A percentile compares a stretch with the other conserved stretches of the same genome.
Conservation (phyloP, 805 yeast genomes). For the Suhomyces sp. region DNA sequence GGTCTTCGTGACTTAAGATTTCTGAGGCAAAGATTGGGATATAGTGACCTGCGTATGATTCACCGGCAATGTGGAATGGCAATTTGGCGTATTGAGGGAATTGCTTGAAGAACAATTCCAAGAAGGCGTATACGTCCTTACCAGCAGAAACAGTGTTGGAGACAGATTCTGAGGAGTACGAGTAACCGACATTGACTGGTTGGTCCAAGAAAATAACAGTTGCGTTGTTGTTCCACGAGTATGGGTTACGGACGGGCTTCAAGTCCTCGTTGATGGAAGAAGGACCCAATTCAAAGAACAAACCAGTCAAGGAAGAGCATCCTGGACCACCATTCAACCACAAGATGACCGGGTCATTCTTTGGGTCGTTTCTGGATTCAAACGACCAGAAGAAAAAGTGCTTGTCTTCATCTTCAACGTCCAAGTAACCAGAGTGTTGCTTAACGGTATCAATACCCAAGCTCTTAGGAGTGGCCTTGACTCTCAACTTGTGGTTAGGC, state of each 20-base stretch:
- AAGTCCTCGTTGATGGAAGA: constrained; percentile 65
- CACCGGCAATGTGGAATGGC: constrained; percentile 88
- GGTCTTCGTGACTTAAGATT: constrained; percentile 65
- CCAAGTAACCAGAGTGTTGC: constrained; percentile 85
- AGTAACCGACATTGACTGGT: constrained; percentile 91
- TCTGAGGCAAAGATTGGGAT: constrained; percentile 87
- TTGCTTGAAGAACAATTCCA: constrained; percentile 77
- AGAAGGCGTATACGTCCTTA: constrained; percentile 79
- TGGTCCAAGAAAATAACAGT: constrained; percentile 89
- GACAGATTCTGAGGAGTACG: constrained; percentile 67
- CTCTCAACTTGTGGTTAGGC: constrained; percentile 58
- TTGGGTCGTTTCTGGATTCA: constrained; percentile 86
- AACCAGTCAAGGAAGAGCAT: constrained; percentile 86
- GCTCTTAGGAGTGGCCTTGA: constrained; percentile 55
- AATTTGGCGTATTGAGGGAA: constrained; percentile 67
- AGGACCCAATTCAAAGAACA: constrained; percentile 91
- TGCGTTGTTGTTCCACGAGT: constrained; percentile 91
- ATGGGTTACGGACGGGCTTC: constrained; percentile 73
- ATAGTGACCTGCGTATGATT: constrained; percentile 92
- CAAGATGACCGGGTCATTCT: constrained; percentile 78
- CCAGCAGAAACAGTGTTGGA: constrained; percentile 80
- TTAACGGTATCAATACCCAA: constrained; percentile 81
- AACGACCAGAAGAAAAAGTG: constrained; percentile 93
- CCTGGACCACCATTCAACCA: constrained; percentile 99
- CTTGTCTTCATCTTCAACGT: constrained; percentile 77